Percentiles rank a stretch among this genome's conserved stretches.
Conservation (phyloP, 257 asterid species). For the Fraxinus quadrangulata region DNA sequence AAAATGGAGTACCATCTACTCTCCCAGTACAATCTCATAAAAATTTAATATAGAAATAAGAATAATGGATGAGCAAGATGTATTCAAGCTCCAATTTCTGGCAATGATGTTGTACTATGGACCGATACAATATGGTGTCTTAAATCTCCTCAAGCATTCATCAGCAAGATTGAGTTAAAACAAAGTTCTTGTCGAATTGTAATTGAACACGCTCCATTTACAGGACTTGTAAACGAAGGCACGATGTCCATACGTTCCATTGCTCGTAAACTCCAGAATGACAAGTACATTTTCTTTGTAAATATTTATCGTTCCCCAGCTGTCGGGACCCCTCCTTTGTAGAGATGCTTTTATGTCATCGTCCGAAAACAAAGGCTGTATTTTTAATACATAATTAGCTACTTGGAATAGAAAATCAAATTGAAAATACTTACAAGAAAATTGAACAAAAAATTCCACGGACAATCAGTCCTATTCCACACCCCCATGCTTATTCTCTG, state of each 20-base stretch:
- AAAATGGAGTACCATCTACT: no score
- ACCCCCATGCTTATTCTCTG: conserved; percentile 29
- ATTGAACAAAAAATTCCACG: conserved; percentile 42
- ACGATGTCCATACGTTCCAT: not conserved
- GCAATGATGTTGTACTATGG: no score
- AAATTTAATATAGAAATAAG: no score
- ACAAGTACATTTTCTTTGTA: not conserved
- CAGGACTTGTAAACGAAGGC: not conserved
- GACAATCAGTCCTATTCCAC: conserved; percentile 81
- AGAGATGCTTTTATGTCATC: conserved; percentile 61
- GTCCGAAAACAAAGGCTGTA: conserved; percentile 44
- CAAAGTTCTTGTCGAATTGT: not conserved
- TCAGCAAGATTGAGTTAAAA: not conserved
- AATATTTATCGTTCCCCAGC: conserved; percentile 61
- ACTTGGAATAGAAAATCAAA: not conserved
- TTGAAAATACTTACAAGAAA: not conserved
- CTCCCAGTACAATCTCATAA: no score
- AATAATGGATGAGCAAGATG: no score
- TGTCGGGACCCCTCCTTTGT: conserved; percentile 87
- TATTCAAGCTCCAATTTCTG: no score
- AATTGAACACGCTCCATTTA: no score
- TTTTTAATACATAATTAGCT: conserved; percentile 15
- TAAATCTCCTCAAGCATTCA: no score
- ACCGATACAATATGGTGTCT: no score
- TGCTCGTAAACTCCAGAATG: not conserved